Percentiles rank a stretch among this genome's conserved stretches.
Evolutionary conservation across 2,329 filamentous ascomycete genomes (phyloP).

Genomic region (Microdochium bolleyi): DNA sequence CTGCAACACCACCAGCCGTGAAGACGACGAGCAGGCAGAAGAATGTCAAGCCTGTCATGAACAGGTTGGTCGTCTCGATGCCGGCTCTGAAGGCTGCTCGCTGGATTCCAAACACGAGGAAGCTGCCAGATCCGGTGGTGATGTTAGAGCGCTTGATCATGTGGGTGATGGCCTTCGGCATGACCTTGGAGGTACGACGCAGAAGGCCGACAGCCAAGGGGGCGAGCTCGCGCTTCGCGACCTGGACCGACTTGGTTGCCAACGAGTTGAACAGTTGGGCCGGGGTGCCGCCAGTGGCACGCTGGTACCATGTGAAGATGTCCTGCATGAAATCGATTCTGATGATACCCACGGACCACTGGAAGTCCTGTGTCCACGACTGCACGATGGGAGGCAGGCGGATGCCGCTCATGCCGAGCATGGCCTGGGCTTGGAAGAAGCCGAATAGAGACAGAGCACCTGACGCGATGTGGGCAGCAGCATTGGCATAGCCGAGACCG

Average conservation of each 20-base stretch:
- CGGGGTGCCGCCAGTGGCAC: slow-evolving; percentile 72
- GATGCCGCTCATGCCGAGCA: slow-evolving; percentile 71
- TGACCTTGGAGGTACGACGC: slow-evolving; percentile 15
- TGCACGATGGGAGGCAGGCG: slow-evolving; percentile 71
- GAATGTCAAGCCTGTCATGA: slow-evolving; percentile 76
- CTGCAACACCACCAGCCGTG: slow-evolving; percentile 58
- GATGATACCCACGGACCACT: slow-evolving; percentile 89
- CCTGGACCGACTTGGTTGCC: slow-evolving; percentile 63
- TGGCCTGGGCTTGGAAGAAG: slow-evolving; percentile 82
- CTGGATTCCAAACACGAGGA: slow-evolving; percentile 63
- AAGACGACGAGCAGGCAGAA: slow-evolving; percentile 71
- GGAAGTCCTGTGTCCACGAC: slow-evolving; percentile 86
- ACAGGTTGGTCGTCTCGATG: slow-evolving; percentile 78
- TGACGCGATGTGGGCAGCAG: slow-evolving; percentile 77
- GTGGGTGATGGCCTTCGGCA: slow-evolving; percentile 18
- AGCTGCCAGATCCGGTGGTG: slow-evolving; percentile 35
- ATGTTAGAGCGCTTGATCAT: slow-evolving; percentile 38
- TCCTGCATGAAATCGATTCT: slow-evolving; percentile 68
- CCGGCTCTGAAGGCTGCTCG: slow-evolving; percentile 72
- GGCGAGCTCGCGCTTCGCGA: slow-evolving; percentile 46
- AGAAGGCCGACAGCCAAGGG: slow-evolving; percentile 19
- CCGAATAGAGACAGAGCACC: slow-evolving; percentile 78
- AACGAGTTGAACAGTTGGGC: slow-evolving; percentile 65
- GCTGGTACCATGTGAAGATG: slow-evolving; percentile 83
- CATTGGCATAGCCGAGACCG: slow-evolving; percentile 77